Base-by-base conservation (phyloP, 495 filamentous ascomycete genomes). In the Penicillium herquei region DNA sequence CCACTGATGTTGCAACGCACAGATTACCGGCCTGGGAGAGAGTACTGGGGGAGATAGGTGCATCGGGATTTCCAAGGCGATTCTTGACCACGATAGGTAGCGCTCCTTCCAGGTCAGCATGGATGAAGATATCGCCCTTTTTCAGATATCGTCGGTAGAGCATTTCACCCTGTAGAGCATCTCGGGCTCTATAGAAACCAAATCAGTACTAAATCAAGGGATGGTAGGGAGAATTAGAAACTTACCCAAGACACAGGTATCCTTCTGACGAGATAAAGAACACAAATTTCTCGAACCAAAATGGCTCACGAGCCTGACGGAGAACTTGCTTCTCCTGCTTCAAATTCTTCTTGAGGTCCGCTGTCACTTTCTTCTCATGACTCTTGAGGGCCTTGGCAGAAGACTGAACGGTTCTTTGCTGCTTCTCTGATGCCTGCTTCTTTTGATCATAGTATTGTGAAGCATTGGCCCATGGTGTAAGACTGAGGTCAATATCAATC, bases 201-300 rank as follows among this genome's bases (percentile, higher is more conserved):
- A 51, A 68, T 64, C 33, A 55, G 46, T 13, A 21, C 26, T 14
- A 48, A 43, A 35, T 7, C 11, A 31, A 8, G 21, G 21, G 21
- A 26, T 26, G 3, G 42, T 40, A 21, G 7, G 13, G 16, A 26
- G 3, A 18, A 45, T 43, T 50, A 44, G 39, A 41, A 9, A 66
- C 71, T 39, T 66, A 77, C 69, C 79, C 85, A 12, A 98, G 78
- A 10, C 96, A 89, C 6, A 98, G 81, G 65, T 98, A 96, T 7
- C 94, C 93, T 61, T 98, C 94, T 0, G 93, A 96, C 1, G 91
- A 96, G 56, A 98, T 84, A 75, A 98, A 98, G 76, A 88, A 97
- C 13, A 83, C 69, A 60, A 96, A 98, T 65, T 98, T 98, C 62
- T 98, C 94, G 63, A 98, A 97, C 92, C 94, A 98, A 60, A 91